Conservation (phyloP, 176 grass and related monocot species). For the Paspalum notatum region DNA sequence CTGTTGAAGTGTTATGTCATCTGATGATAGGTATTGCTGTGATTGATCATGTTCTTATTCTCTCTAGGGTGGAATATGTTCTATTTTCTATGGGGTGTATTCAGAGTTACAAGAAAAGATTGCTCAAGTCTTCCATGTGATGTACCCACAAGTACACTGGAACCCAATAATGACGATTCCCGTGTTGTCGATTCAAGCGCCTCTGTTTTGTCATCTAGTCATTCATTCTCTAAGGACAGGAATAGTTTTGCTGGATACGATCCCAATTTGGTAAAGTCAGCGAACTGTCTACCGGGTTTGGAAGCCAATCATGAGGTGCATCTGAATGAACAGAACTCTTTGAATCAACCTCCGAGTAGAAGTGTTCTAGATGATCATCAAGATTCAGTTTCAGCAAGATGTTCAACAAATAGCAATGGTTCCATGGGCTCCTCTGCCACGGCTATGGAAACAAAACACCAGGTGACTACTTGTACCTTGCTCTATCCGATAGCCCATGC, state of each 20-base stretch:
- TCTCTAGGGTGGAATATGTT: constrained; percentile 91
- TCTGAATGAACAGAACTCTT: constrained; percentile 41
- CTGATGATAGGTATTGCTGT: constrained; percentile 14
- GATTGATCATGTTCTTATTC: constrained; percentile 32
- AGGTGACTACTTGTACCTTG: constrained; percentile 23
- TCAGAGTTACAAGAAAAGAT: constrained; percentile 58
- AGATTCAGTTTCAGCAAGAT: constrained; percentile 37
- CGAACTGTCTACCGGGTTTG: constrained; percentile 18
- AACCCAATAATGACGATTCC: constrained; percentile 38
- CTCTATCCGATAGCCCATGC: background rate
- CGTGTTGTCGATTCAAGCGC: constrained; percentile 22
- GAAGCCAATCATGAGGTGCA: constrained; percentile 37
- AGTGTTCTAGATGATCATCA: constrained; percentile 32
- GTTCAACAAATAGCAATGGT: constrained; percentile 28
- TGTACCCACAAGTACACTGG: constrained; percentile 29
- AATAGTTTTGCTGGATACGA: constrained; percentile 31
- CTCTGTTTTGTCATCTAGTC: constrained; percentile 35
- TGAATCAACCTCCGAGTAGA: constrained; percentile 31
- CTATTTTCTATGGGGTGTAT: constrained; percentile 94
- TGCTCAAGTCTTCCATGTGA: constrained; percentile 33
- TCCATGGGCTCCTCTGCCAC: background rate
- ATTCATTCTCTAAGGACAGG: constrained; percentile 28
- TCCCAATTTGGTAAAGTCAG: constrained; percentile 27
- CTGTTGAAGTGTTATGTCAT: constrained; percentile 45
- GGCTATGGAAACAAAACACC: constrained; percentile 21